Evolutionary conservation across 306 rosid species (phyloP), one percentile per base, ranked within the genome.

Genomic region (Bauhinia variegata): DNA sequence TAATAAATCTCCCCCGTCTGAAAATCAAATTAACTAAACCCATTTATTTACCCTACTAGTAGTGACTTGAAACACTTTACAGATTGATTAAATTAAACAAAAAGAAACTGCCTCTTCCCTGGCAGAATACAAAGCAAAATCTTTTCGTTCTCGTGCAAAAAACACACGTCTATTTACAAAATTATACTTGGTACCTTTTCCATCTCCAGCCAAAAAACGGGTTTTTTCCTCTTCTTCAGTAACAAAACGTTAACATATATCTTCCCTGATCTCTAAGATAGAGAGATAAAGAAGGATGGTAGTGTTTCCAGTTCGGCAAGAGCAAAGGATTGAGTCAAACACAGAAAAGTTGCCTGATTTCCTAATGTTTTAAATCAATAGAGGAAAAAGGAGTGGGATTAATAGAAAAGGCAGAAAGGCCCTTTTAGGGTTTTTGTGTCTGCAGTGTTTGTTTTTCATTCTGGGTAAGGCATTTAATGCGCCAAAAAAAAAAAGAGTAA

Each of bases 1-100:
- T 93, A 93, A 75, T 89, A 93, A 16, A 93, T 84, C 80, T 93
- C 97, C 56, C 98, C 98, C 8, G 97, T 89, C 98, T 93, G 85
- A 31, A n/a, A n/a, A n/a, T n/a, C n/a, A n/a, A 23, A 46, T 23
- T 7, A n/a, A 23, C 28, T 23, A 23, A 23, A 23, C 28, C 28
- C 28, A 23, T 23, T 23, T 1, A 23, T 23, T 23, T 1, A 23
- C 28, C 1, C 28, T 2, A 23, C 28, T 23, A 23, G n/a, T n/a
- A n/a, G n/a, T n/a, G n/a, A 23, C 28, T 23, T 23, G 2, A 23
- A 23, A 23, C 28, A 23, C 28, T 1, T 23, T 23, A 23, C 28
- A 23, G 28, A 23, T n/a, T n/a, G n/a, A n/a, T 23, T 23, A n/a
- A n/a, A n/a, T n/a, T n/a, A n/a, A n/a, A n/a, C n/a, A n/a, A n/a